phyloP scores from a whole-genome alignment of 139 green algal species.

The Coelastrella sp. region DNA sequence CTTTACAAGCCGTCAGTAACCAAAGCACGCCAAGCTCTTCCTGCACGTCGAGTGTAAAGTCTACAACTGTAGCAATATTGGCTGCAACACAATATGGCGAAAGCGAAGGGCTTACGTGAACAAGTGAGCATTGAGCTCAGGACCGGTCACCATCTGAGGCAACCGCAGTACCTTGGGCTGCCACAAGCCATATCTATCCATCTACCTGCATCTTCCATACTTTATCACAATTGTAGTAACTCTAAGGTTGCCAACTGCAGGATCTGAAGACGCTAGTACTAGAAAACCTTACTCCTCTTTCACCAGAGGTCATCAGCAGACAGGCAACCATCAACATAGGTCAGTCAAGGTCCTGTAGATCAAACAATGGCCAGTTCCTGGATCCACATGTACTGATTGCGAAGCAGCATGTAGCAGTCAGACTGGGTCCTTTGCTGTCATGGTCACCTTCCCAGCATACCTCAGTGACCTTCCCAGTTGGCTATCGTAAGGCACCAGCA shows the following conservation, averaged over 20 bases:
- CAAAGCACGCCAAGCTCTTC: no score
- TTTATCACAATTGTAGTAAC: no score
- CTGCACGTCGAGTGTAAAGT: no score
- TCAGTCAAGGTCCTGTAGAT: constrained; percentile 94
- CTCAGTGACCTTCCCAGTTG: background rate
- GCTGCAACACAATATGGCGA: constrained; percentile 34
- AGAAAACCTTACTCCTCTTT: constrained; percentile 91
- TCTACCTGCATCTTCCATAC: no score
- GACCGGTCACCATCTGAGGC: background rate
- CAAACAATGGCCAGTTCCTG: no score
- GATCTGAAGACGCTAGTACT: constrained; percentile 90
- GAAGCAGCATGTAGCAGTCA: no score
- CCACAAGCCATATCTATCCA: no score
- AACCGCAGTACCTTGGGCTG: background rate
- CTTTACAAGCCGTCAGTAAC: background rate
- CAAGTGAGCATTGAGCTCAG: constrained; percentile 19
- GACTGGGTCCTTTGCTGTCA: no score
- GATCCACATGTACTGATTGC: no score
- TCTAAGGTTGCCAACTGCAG: no score
- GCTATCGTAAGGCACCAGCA: background rate
- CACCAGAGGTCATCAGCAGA: constrained; percentile 97
- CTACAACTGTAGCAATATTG: background rate
- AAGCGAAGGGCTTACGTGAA: constrained; percentile 47
- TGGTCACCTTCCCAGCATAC: no score
- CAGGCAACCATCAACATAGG: constrained; percentile 99